These are phyloP conservation scores for Pilatotrama ljubarskyi DNA, from an alignment of 768 basidiomycete genomes.

Conservation along the genomic window DNA sequence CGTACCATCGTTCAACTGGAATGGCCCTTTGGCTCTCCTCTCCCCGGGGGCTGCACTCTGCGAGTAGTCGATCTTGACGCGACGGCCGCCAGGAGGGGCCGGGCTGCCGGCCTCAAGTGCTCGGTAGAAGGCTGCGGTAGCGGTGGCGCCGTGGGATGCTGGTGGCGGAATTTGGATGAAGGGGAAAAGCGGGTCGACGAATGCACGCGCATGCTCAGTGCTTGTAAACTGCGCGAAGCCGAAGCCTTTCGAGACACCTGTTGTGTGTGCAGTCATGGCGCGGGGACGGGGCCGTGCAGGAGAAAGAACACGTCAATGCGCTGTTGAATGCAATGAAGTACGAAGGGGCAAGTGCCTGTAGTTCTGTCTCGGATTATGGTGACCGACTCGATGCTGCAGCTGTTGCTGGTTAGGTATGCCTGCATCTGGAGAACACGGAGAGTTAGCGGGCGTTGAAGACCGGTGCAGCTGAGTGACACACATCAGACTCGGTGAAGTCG, in stretches of 20 bases:
- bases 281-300: constrained; percentile 36
- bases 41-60: constrained; percentile 78
- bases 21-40: constrained; percentile 52
- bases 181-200: constrained; percentile 88
- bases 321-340: constrained; percentile 56
- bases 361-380: constrained; percentile 96
- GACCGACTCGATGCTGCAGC: constrained; percentile 79
- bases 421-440: constrained; percentile 56
- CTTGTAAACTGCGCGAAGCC: constrained; percentile 94
- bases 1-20: constrained; percentile 87
- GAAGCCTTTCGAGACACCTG: constrained; percentile 92
- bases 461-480: constrained; percentile 37
- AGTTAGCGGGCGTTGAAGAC: constrained; percentile 20
- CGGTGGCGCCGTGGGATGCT: constrained; percentile 82
- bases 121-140: constrained; percentile 68
- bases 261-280: constrained; percentile 41
- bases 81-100: constrained; percentile 70
- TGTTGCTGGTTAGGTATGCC: constrained; percentile 69
- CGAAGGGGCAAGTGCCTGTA: constrained; percentile 92
- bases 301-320: constrained; percentile 71
- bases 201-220: constrained; percentile 84
- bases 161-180: constrained; percentile 92
- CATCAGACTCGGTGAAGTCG: constrained; percentile 92
- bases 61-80: constrained; percentile 96
- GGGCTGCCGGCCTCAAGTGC: constrained; percentile 62